Evolutionary conservation across 1,139 yeast genomes (phyloP).

Genomic region (Eremothecium coryli): DNA sequence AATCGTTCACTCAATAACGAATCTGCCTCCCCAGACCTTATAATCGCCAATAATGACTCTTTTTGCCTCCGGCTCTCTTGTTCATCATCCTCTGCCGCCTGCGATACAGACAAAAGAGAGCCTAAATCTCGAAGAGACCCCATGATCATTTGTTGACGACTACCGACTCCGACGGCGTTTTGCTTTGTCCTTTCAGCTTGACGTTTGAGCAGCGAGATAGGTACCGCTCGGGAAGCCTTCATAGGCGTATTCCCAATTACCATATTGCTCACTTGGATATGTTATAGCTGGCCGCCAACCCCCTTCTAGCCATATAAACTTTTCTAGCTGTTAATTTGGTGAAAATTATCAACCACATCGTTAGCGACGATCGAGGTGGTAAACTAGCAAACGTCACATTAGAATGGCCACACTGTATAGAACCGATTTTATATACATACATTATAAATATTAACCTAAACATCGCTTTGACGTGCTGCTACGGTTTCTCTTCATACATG

Average conservation of each 20-base stretch:
- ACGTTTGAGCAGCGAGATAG: slow-evolving; percentile 9
- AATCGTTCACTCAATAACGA: background rate
- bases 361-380: too few relatives aligned
- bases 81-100: slow-evolving; percentile 3
- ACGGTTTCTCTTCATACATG: too few relatives aligned
- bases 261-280: too few relatives aligned
- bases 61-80: background rate
- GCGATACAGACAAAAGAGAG: slow-evolving; percentile 1
- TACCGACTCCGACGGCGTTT: background rate
- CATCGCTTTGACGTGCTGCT: too few relatives aligned
- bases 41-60: slow-evolving; percentile 1
- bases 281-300: too few relatives aligned
- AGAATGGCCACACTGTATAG: too few relatives aligned
- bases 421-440: too few relatives aligned
- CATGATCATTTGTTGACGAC: background rate
- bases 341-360: too few relatives aligned
- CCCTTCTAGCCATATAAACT: too few relatives aligned
- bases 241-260: background rate
- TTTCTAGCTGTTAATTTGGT: too few relatives aligned
- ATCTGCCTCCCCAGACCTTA: background rate
- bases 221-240: slow-evolving; percentile 7
- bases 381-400: too few relatives aligned
- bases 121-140: slow-evolving; percentile 3
- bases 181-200: slow-evolving; percentile 6
- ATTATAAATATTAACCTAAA: too few relatives aligned